Base-by-base conservation (phyloP, 2,329 filamentous ascomycete genomes). In the Aspergillus latus region DNA sequence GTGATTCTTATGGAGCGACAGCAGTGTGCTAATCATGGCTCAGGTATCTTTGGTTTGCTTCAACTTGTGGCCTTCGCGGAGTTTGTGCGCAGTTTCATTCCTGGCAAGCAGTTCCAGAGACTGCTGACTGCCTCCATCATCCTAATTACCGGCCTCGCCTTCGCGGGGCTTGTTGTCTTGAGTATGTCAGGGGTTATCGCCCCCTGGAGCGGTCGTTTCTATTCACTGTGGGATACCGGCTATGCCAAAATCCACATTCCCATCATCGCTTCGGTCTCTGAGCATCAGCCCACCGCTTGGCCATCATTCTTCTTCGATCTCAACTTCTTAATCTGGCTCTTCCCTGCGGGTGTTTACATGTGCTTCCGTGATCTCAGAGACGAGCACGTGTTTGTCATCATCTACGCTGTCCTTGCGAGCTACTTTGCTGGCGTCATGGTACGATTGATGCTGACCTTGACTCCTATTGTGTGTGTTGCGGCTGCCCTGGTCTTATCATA, bases 391-490 rank as follows among this genome's bases (percentile, higher is more conserved):
- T 99, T 99, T 71, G 85, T 99, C 66, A 89, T 99, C 68, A 95
- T 97, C 64, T 99, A 99, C 72, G 87, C 92, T n/a, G 86, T 99
- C 45, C 88, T 97, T 62, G 90, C 91, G 63, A 97, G 91, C 77
- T 99, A 99, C 81, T 99, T 99, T 69, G 91, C 95, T 26, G 94
- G 94, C 72, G 95, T 99, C 77, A 99, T 99, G 94, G 94, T 99
- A 59, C 92, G 94, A 78, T 81, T 99, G 68, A 99, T 99, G 94
- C 84, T 99, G 60, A 99, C 94, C 0, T 80, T 99, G 65, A 99
- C 94, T 1, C 94, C 94, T 1, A 88, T 99, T 63, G 94, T 99
- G 49, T 99, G 94, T 74, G 91, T 97, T 64, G 88, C 94, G 42
- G 91, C 93, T 53, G 94, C 93, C 44, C 85, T 99, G 68, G 90